These are phyloP conservation scores for Phyllostachys edulis DNA, from an alignment of 176 grass and related monocot species.

Conservation along the genomic window DNA sequence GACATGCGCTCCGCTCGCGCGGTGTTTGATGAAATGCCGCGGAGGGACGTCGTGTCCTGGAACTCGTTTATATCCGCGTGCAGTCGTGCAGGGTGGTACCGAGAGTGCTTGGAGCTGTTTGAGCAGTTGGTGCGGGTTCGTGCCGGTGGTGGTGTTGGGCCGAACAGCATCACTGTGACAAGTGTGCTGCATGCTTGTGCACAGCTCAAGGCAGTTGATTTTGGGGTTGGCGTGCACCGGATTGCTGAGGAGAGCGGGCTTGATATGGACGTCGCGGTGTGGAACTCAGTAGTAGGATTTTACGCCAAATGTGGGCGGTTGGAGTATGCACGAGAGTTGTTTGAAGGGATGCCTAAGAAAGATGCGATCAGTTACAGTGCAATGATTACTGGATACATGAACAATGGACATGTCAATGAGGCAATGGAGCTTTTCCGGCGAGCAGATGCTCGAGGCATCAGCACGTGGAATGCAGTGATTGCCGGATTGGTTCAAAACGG, in stretches of 20 bases:
- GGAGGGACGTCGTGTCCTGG: slow-evolving; percentile 59
- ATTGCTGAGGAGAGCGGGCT: slow-evolving; percentile 45
- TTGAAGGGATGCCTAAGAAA: slow-evolving; percentile 54
- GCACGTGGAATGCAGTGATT: slow-evolving; percentile 60
- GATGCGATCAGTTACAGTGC: slow-evolving; percentile 62
- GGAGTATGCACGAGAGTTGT: slow-evolving; percentile 54
- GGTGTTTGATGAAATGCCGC: slow-evolving; percentile 54
- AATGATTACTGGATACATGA: slow-evolving; percentile 78
- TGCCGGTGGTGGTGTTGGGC: slow-evolving; percentile 4
- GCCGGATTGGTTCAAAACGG: slow-evolving; percentile 61
- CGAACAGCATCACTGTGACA: slow-evolving; percentile 37
- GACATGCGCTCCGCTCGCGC: slow-evolving; percentile 34
- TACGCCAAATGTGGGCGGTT: slow-evolving; percentile 65
- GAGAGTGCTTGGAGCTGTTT: slow-evolving; percentile 47
- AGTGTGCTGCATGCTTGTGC: slow-evolving; percentile 63
- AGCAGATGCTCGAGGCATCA: slow-evolving; percentile 41
- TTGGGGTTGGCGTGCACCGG: slow-evolving; percentile 47
- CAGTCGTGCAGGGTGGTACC: slow-evolving; percentile 36
- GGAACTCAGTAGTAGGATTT: slow-evolving; percentile 62
- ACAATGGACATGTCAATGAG: slow-evolving; percentile 37
- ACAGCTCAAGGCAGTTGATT: slow-evolving; percentile 51
- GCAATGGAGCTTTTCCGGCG: slow-evolving; percentile 55
- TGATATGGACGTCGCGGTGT: slow-evolving; percentile 33
- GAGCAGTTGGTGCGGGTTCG: slow-evolving; percentile 25
- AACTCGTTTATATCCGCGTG: slow-evolving; percentile 56